Conservation (phyloP, 305 asterid species). For the Fraxinus latifolia region DNA sequence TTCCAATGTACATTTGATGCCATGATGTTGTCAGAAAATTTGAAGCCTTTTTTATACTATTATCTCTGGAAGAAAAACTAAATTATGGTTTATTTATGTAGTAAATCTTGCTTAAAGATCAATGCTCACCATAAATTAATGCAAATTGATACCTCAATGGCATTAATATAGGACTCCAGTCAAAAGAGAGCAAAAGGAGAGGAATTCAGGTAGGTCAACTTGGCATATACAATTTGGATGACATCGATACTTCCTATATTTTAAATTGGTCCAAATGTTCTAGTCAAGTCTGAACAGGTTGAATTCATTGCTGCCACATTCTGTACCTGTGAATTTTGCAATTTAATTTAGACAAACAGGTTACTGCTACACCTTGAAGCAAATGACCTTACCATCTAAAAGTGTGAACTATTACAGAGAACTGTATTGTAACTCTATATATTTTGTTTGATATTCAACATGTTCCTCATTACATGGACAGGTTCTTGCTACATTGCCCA, state of each 20-base stretch:
- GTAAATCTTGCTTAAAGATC: background rate
- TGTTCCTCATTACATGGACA: background rate
- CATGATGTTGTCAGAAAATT: background rate
- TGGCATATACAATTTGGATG: background rate
- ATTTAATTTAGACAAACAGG: background rate
- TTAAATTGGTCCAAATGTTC: background rate
- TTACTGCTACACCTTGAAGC: background rate
- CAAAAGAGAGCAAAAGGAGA: background rate
- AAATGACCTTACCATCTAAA: background rate
- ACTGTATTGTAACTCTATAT: background rate
- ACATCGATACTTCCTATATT: background rate
- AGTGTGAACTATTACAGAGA: background rate
- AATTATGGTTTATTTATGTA: background rate
- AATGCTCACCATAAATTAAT: background rate
- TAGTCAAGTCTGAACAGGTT: background rate
- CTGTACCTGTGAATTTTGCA: background rate
- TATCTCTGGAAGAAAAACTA: background rate
- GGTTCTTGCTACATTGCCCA: background rate
- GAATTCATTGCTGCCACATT: background rate
- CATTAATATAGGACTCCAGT: background rate
- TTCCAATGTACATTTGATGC: background rate
- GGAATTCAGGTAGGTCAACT: background rate
- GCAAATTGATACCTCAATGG: background rate
- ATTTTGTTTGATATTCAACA: background rate
- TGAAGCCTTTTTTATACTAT: background rate